phyloP scores from a whole-genome alignment of 768 basidiomycete species.

The Ramaria sp. region DNA sequence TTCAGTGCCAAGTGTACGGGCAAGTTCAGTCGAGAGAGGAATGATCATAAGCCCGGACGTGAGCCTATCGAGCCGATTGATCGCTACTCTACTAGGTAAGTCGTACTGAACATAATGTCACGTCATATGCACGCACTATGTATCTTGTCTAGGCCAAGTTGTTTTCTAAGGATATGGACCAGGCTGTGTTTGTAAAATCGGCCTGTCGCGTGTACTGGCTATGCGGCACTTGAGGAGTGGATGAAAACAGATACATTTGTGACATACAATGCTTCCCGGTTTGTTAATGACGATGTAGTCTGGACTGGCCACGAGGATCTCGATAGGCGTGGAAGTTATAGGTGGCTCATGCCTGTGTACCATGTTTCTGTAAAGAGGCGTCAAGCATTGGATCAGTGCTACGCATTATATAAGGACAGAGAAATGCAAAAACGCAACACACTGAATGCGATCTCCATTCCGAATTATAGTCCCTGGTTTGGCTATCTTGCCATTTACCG shows the following conservation, averaged over 20 bases:
- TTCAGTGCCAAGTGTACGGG: slow-evolving; percentile 63
- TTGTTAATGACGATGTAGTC: slow-evolving; percentile 92
- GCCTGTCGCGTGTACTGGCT: slow-evolving; percentile 91
- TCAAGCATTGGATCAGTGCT: not conserved
- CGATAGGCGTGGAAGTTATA: slow-evolving; percentile 73
- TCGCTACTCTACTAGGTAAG: slow-evolving; percentile 39
- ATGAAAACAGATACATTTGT: not conserved
- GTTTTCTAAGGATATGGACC: slow-evolving; percentile 73
- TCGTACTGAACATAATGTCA: not conserved
- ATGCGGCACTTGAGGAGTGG: slow-evolving; percentile 10
- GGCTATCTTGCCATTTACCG: slow-evolving; percentile 85
- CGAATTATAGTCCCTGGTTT: slow-evolving; percentile 65
- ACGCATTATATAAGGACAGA: not conserved
- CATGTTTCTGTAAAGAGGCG: slow-evolving; percentile 50
- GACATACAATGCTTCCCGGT: slow-evolving; percentile 86
- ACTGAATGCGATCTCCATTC: slow-evolving; percentile 90
- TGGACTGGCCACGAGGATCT: slow-evolving; percentile 62
- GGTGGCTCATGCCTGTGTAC: slow-evolving; percentile 98
- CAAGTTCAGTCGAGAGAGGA: slow-evolving; percentile 60
- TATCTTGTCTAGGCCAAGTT: slow-evolving; percentile 71
- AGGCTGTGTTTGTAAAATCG: slow-evolving; percentile 85
- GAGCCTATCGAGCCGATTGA: slow-evolving; percentile 87
- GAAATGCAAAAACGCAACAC: slow-evolving; percentile 20
- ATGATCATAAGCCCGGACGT: slow-evolving; percentile 95
- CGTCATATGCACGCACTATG: slow-evolving; percentile 51